These are phyloP conservation scores for Pyrus communis DNA, from an alignment of 306 rosid genomes.

Conservation along the genomic window DNA sequence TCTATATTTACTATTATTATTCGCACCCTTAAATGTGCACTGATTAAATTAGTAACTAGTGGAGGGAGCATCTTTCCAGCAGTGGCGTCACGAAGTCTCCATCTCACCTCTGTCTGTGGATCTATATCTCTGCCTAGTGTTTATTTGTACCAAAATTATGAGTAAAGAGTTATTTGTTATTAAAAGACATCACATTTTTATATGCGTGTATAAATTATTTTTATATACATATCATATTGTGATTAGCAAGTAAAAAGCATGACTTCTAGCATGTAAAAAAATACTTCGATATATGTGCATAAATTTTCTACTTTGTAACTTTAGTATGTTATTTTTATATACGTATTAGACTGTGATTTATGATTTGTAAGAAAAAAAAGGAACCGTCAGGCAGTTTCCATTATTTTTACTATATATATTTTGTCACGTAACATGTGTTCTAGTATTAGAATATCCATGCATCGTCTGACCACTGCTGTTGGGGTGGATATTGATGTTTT, in stretches of 20 bases:
- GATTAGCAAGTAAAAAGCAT: background rate
- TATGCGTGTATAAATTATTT: background rate
- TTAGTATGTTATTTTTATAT: too few species aligned
- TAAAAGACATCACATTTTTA: too few species aligned
- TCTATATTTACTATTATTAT: background rate
- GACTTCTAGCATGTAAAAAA: too few species aligned
- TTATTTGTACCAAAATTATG: too few species aligned
- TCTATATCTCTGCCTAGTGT: background rate
- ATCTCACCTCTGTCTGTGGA: background rate
- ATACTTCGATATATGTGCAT: too few species aligned
- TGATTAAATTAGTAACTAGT: background rate
- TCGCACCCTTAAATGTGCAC: background rate
- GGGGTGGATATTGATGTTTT: slow-evolving; percentile 1
- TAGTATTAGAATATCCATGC: background rate
- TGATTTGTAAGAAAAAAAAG: too few species aligned
- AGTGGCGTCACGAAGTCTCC: slow-evolving; percentile 10
- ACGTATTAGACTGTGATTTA: too few species aligned
- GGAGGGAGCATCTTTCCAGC: slow-evolving; percentile 12
- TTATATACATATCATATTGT: too few species aligned
- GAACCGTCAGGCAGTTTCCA: too few species aligned
- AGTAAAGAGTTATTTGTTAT: background rate
- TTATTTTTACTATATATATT: too few species aligned
- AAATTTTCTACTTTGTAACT: too few species aligned
- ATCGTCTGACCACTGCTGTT: background rate
- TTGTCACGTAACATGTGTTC: too few species aligned